Evolutionary conservation across 1,139 yeast species (phyloP).

Genomic region (Taiozyma sp.): DNA sequence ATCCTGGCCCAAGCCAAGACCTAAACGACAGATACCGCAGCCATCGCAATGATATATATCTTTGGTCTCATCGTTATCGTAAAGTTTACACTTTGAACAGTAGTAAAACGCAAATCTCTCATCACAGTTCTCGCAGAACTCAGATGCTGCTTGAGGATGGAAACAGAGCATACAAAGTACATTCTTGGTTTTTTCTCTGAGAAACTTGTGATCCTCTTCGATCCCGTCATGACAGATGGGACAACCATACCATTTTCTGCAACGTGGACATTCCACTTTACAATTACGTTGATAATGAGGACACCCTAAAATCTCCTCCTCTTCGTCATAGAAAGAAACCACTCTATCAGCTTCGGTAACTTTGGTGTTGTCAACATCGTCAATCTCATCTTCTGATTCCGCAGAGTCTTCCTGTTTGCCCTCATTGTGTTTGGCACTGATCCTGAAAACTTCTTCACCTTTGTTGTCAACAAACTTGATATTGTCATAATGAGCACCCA

Average conservation of each 20-base stretch:
- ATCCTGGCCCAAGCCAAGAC: slow-evolving; percentile 83
- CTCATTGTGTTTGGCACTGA: slow-evolving; percentile 11
- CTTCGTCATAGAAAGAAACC: slow-evolving; percentile 47
- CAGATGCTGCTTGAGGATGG: slow-evolving; percentile 69
- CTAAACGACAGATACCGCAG: slow-evolving; percentile 90
- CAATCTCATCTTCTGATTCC: slow-evolving; percentile 23
- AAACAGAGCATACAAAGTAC: slow-evolving; percentile 80
- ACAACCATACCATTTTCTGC: slow-evolving; percentile 75
- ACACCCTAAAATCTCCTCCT: slow-evolving; percentile 60
- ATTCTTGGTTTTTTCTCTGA: slow-evolving; percentile 59
- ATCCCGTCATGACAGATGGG: slow-evolving; percentile 80
- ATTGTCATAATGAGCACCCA: slow-evolving; percentile 39
- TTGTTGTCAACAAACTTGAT: slow-evolving; percentile 22
- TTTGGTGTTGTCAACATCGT: background rate
- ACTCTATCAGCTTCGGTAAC: slow-evolving; percentile 44
- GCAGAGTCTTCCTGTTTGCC: slow-evolving; percentile 21
- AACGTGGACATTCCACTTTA: slow-evolving; percentile 75
- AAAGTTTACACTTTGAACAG: slow-evolving; percentile 73
- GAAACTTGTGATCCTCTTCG: slow-evolving; percentile 53
- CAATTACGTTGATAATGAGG: slow-evolving; percentile 80
- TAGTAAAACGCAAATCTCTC: slow-evolving; percentile 68
- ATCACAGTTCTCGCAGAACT: slow-evolving; percentile 64
- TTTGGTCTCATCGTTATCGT: slow-evolving; percentile 77
- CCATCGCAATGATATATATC: slow-evolving; percentile 89
- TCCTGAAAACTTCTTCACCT: slow-evolving; percentile 22